Evolutionary conservation across 2,329 filamentous ascomycete genomes (phyloP).

Genomic region (Albophoma yamanashiensis): DNA sequence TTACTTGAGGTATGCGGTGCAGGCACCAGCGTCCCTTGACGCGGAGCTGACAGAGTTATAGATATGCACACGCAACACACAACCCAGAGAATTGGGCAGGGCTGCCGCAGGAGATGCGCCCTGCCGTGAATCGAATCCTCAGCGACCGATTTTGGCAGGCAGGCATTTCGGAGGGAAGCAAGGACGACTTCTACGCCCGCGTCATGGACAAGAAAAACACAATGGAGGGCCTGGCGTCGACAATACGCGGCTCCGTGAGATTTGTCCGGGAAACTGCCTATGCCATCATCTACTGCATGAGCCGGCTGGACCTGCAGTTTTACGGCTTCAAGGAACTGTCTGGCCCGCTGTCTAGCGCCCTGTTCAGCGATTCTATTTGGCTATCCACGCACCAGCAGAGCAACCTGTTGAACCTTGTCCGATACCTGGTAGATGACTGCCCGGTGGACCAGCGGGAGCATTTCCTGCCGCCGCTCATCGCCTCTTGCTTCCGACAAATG

Average conservation of each 20-base stretch:
- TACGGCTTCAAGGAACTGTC: slow-evolving; percentile 84
- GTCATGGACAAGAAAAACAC: slow-evolving; percentile 83
- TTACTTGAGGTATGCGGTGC: slow-evolving; percentile 52
- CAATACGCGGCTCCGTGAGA: slow-evolving; percentile 77
- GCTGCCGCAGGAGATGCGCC: slow-evolving; percentile 63
- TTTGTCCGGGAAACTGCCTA: slow-evolving; percentile 91
- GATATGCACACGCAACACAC: slow-evolving; percentile 84
- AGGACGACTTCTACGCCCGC: slow-evolving; percentile 91
- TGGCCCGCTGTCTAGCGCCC: slow-evolving; percentile 67
- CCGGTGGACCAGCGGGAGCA: slow-evolving; percentile 65
- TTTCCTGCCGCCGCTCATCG: slow-evolving; percentile 77
- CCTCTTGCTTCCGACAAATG: slow-evolving; percentile 74
- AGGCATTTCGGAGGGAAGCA: slow-evolving; percentile 88
- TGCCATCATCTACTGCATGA: slow-evolving; percentile 89
- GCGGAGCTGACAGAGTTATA: slow-evolving; percentile 17
- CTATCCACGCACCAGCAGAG: slow-evolving; percentile 90
- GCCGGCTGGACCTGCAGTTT: slow-evolving; percentile 74
- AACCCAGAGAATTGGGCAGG: slow-evolving; percentile 76
- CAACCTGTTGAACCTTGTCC: slow-evolving; percentile 79
- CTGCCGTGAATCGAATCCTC: slow-evolving; percentile 70
- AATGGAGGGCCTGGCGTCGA: slow-evolving; percentile 87
- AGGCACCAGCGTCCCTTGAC: too few relatives aligned
- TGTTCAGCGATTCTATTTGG: slow-evolving; percentile 73
- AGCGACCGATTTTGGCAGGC: slow-evolving; percentile 98
- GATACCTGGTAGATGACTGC: slow-evolving; percentile 86